phyloP scores from a whole-genome alignment of 2,329 filamentous ascomycete species.

The Paracamarosporium sp. region DNA sequence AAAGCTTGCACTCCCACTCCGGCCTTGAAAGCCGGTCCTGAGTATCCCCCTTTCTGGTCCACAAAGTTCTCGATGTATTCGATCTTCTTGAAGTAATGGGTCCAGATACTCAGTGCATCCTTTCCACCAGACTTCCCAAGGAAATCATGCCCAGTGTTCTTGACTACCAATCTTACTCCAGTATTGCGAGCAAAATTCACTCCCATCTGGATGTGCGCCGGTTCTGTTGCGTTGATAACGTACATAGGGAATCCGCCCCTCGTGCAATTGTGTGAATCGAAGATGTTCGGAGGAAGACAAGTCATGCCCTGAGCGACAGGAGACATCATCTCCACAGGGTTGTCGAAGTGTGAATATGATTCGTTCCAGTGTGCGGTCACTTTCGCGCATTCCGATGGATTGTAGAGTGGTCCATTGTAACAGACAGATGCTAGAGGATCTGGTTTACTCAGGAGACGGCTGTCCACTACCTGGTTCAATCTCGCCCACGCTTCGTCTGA shows the following conservation, averaged over 20 bases:
- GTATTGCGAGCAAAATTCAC: slow-evolving; percentile 46
- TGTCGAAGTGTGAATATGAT: slow-evolving; percentile 41
- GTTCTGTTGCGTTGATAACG: slow-evolving; percentile 44
- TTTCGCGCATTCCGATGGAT: slow-evolving; percentile 35
- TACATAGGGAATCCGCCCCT: slow-evolving; percentile 45
- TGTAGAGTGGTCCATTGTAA: slow-evolving; percentile 37
- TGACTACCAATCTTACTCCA: slow-evolving; percentile 39
- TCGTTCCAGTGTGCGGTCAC: slow-evolving; percentile 39
- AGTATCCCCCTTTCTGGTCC: slow-evolving; percentile 42
- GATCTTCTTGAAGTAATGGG: slow-evolving; percentile 44
- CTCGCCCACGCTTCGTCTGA: slow-evolving; percentile 52
- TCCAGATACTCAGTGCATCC: slow-evolving; percentile 46
- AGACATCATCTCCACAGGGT: slow-evolving; percentile 47
- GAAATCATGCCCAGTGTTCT: slow-evolving; percentile 47
- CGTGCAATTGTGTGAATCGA: slow-evolving; percentile 42
- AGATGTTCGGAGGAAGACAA: slow-evolving; percentile 42
- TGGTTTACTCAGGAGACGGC: slow-evolving; percentile 33
- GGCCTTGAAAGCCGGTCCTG: slow-evolving; percentile 61
- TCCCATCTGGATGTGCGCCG: slow-evolving; percentile 43
- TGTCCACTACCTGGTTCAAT: slow-evolving; percentile 51
- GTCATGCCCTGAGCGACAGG: slow-evolving; percentile 47
- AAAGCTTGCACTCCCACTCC: slow-evolving; percentile 62
- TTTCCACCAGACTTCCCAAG: slow-evolving; percentile 43
- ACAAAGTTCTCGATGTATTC: slow-evolving; percentile 42
- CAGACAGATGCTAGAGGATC: slow-evolving; percentile 41